Evolutionary conservation across 352 stramenopile species (phyloP), one percentile per base, ranked within the genome.

Genomic region (Globisporangium okanoganense): DNA sequence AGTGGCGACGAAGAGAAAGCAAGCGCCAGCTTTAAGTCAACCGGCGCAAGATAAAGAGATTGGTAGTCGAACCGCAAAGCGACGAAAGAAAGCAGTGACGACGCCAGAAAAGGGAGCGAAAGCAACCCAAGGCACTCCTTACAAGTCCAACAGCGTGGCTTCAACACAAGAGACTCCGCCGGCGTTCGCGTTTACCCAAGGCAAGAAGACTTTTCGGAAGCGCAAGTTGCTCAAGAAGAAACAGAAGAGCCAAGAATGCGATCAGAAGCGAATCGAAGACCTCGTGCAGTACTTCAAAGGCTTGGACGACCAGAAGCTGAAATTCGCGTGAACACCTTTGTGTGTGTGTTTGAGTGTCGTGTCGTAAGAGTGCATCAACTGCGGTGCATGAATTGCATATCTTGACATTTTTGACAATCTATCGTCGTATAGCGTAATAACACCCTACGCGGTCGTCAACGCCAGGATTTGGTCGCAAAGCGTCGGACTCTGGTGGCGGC

Each of bases 401-500:
- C 24, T 51, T 24, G 33, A 31, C 25, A 47, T 45, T 38, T 40
- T 47, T 44, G 40, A 25, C 58, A 51, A 56, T 58, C 58, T 51
- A 64, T 43, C 24, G 20, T 56, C 27, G 33, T 22, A 38, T 27
- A 43, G 20, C 27, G 35, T 41, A 25, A 51, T 22, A n/a, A 35
- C 13, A 35, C 16, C 45, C 29, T 71, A 64, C 20, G 62, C 58
- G 56, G 58, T 73, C 6, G 75, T 78, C 43, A 91, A 57, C 9
- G 61, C 60, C 35, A 87, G 47, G 50, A 95, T 61, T 53, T 91
- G 64, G 59, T 94, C 84, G 66, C 84, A 94, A 54, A 85, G 90
- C 27, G 57, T 75, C 29, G 86, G 81, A 58, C 57, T 88, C 61
- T 88, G 86, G 49, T 94, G 82, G 27, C 84, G 83, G 49, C 53